A percentile compares a stretch with the other conserved stretches of the same genome.
phyloP scores from a whole-genome alignment of 176 grass and related monocot species.

The Rhynchospora pubera region DNA sequence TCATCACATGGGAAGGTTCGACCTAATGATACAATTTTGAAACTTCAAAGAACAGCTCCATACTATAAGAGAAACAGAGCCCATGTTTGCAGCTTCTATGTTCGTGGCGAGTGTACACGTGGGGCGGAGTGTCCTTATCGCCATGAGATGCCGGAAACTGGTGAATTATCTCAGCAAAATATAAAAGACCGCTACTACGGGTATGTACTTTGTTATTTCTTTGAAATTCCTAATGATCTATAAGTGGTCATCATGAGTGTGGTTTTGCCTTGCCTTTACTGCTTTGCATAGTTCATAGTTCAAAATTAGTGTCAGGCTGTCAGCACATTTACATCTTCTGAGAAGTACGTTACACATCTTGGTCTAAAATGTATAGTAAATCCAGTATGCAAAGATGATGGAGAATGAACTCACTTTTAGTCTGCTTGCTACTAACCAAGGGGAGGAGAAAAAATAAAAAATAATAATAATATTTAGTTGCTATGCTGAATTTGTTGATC shows the following conservation, averaged over 20 bases:
- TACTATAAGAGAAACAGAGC: constrained; percentile 98
- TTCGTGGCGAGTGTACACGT: constrained; percentile 90
- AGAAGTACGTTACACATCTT: neutral
- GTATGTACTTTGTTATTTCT: constrained; percentile 37
- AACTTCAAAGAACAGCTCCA: constrained; percentile 94
- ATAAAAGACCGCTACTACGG: constrained; percentile 99
- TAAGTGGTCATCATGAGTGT: neutral
- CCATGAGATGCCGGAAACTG: constrained; percentile 99
- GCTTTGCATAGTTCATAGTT: neutral
- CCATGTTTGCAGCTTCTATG: constrained; percentile 97
- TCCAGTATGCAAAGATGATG: neutral
- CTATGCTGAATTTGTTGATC: neutral
- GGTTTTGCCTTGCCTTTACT: neutral
- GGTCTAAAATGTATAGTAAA: neutral
- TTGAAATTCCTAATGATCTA: neutral
- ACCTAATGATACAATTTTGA: constrained; percentile 89
- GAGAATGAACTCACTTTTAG: neutral
- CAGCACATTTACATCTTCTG: neutral
- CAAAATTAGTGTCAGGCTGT: neutral
- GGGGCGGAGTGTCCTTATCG: constrained; percentile 95
- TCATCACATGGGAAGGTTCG: constrained; percentile 73
- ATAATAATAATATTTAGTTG: neutral
- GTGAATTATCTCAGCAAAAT: constrained; percentile 95
- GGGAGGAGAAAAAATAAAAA: neutral
- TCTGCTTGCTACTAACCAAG: neutral